Evolutionary conservation across 164 flowering plant species (phyloP), one percentile per base, ranked within the genome.

Genomic region (Dillenia turbinata): DNA sequence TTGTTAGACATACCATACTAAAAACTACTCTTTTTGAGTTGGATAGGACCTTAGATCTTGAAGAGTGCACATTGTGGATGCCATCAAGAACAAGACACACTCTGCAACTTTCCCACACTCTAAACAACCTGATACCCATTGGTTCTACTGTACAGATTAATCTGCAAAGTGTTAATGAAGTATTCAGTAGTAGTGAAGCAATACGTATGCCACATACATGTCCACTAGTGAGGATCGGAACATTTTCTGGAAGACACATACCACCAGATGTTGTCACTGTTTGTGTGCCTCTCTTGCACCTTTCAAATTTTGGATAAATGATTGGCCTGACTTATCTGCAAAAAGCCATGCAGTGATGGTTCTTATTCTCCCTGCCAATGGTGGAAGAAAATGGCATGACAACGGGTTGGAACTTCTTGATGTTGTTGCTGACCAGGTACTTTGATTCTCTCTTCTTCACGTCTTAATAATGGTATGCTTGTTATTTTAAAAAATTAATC

Each of bases 21-120:
- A 83, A 75, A 52, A 85, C 93, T 16, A 85, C 90, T 47, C 85
- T 87, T 64, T 83, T 85, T 59, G 93, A 87, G 75, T 76, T 87
- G 45, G 87, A 88, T 16, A 74, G 82, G 72, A 85, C 82, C 16
- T 69, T 88, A 45, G 86, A 73, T 49, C 72, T 88, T 54, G 85
- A 82, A 72, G 89, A 88, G 68, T 88, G 95, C 72, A 85, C 85
- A 12, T 57, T 88, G 57, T 88, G 95, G 95, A 86, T 86, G 89
- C 95, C 95, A 57, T 73, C 85, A 54, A 73, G 69, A 54, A 72
- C 64, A 56, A 84, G 83, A 22, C 17, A 58, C 57, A 75, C 52
- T 52, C 63, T 87, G 60, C 84, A 79, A 48, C 84, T 87, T 52
- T 81, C 90, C 46, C 85, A 85, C 62, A 76, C 88, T 44, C 66